A percentile compares a stretch with the other conserved stretches of the same genome.
Evolutionary conservation across 441 rosid species (phyloP).

Genomic region (Isatis lusitanica): DNA sequence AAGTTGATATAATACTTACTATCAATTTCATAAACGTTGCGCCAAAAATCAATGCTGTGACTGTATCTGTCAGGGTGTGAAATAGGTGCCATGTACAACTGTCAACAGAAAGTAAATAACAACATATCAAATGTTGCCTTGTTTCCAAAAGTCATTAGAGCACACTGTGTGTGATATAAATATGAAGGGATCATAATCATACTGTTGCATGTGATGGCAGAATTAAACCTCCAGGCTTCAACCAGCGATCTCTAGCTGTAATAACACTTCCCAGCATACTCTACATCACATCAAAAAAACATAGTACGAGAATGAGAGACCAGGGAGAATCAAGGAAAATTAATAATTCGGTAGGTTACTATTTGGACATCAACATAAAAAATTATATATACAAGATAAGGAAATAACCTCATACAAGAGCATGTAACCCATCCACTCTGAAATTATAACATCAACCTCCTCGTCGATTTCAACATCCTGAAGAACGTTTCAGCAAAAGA

Average conservation of each 20-base stretch:
- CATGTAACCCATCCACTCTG: constrained; percentile 99
- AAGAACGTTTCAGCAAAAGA: constrained; percentile 28
- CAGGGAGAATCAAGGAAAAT: constrained; percentile 4
- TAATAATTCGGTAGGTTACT: constrained; percentile 8
- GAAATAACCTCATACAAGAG: constrained; percentile 85
- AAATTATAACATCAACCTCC: constrained; percentile 92
- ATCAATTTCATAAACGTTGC: constrained; percentile 94
- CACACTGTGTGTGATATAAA: constrained; percentile 20
- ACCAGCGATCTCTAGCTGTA: constrained; percentile 95
- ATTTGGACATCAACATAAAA: constrained; percentile 12
- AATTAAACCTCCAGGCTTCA: constrained; percentile 92
- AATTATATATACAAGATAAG: constrained; percentile 11
- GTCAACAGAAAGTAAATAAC: constrained; percentile 42
- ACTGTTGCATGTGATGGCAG: constrained; percentile 93
- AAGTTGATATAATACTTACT: constrained; percentile 62
- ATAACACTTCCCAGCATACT: constrained; percentile 99
- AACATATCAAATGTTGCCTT: constrained; percentile 15
- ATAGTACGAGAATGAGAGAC: constrained; percentile 10
- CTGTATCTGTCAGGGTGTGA: constrained; percentile 91
- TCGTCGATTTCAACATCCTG: constrained; percentile 95
- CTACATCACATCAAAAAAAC: constrained; percentile 42
- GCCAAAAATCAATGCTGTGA: constrained; percentile 95
- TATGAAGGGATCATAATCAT: constrained; percentile 31
- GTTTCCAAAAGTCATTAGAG: constrained; percentile 2
- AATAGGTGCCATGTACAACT: constrained; percentile 96